Base-by-base conservation (phyloP, 345 rosid species). In the Syzygium oleosum region DNA sequence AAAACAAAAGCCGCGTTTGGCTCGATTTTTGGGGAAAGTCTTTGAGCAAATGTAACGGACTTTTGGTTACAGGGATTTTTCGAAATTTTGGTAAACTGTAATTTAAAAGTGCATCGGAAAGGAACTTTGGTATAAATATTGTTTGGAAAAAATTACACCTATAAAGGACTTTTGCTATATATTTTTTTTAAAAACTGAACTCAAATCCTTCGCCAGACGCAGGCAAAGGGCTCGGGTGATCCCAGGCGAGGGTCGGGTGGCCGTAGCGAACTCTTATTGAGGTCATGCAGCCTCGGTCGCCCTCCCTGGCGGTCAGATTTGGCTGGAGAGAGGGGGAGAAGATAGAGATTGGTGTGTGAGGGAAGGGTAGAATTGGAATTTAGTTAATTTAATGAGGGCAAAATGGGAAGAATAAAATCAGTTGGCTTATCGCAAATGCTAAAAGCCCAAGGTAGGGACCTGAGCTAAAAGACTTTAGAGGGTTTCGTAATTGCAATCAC, bases 251-350 rank as follows among this genome's bases (percentile, higher is more conserved):
- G 65, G 65, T 58, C 6, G 1, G 0, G 0, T 25, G 65, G 65
- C 65, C 14, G 0, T 1, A 11, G 16, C 6, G 2, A 58, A 58
- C 14, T 29, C 29, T 58, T 59, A 59, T 59, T 1, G 3, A 59
- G 65, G 65, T 59, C 65, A 59, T 59, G 7, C 5, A 16, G 27
- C 29, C 15, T 58, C 1, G 29, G 16, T 14, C 25, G 11, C 15
- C 29, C 14, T 58, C 0, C 3, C 1, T 1, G 1, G 0, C 12
- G 1, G 31, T n/a, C 2, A 0, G 1, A n/a, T 2, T 13, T n/a
- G 0, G 2, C 31, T 61, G 46, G 7, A 43, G 46, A 43, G 1
- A 13, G 17, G 34, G 13, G 34, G 17, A 61, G 29, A 17, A n/a
- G 68, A 27, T 29, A 27, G 34, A n/a, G 73, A n/a, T 12, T 0